Evolutionary conservation across 2,329 filamentous ascomycete genomes (phyloP), one percentile per base, ranked within the genome.

Genomic region (Penicillium crustosum): DNA sequence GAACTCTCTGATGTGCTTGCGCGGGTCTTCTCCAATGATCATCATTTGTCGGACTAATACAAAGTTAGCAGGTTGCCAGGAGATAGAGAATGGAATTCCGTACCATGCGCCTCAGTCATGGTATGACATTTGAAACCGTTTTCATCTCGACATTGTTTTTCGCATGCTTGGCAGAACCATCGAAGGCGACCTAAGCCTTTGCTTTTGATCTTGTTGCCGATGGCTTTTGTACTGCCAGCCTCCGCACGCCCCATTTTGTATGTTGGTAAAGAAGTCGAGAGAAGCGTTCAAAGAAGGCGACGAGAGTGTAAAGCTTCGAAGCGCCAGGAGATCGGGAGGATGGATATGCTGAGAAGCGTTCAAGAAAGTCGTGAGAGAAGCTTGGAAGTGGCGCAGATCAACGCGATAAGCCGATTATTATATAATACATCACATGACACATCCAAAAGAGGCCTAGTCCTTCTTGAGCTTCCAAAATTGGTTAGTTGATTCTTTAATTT

Each of bases 91-190:
- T 35, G 15, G 17, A 25, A 7, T 36, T 35, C 6, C 39, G 2
- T 47, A 53, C 50, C 39, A 47, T 53, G 50, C 10, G 21, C 29
- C 17, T 53, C 50, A 13, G 45, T 48, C 45, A 48, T 48, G 1
- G 88, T 89, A 77, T 97, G 93, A 79, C 75, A 90, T 75, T 93
- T 93, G 78, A 93, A 96, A 27, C 89, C 93, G 77, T 97, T 97
- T 66, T 93, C 90, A 72, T 96, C 92, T 59, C 90, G 41, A 36
- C 42, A 55, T 47, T 53, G 44, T 58, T 85, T 82, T 71, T 91
- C 84, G 78, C 93, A 97, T 6, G 89, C 85, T 72, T 89, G 86
- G 71, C 93, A 97, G 78, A 93, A 97, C 90, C 91, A 99, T 73
- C 93, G 85, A 53, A 99, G 81, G 7, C 93, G 84, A 70, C 94